These are phyloP conservation scores for Candida pseudocylindracea DNA, from an alignment of 1,139 yeast genomes.

Conservation along the genomic window DNA sequence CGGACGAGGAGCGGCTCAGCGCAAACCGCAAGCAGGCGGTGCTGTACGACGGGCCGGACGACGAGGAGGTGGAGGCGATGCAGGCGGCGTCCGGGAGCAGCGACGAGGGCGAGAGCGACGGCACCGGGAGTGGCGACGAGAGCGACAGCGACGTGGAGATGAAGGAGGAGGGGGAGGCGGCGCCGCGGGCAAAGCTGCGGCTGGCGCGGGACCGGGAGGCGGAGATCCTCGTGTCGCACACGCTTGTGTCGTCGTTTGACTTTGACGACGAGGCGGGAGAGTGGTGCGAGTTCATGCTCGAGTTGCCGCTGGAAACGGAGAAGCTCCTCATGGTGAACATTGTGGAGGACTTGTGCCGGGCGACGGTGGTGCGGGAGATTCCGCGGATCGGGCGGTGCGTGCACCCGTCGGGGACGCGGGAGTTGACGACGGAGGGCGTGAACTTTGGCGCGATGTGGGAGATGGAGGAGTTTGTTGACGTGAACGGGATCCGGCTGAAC, in stretches of 20 bases:
- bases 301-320: slow-evolving; percentile 68
- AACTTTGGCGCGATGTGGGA: slow-evolving; percentile 98
- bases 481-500: slow-evolving; percentile 73
- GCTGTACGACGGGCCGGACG: slow-evolving; percentile 88
- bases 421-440: slow-evolving; percentile 91
- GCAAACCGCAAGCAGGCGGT: slow-evolving; percentile 63
- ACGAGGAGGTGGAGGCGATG: slow-evolving; percentile 77
- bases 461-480: slow-evolving; percentile 78
- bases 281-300: slow-evolving; percentile 84
- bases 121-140: slow-evolving; percentile 64
- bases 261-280: slow-evolving; percentile 78
- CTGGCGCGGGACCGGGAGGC: slow-evolving; percentile 67
- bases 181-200: slow-evolving; percentile 1
- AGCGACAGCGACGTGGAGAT: slow-evolving; percentile 22
- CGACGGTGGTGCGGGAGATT: slow-evolving; percentile 83
- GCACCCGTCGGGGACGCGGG: slow-evolving; percentile 56
- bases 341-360: slow-evolving; percentile 78
- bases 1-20: slow-evolving; percentile 42
- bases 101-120: slow-evolving; percentile 25
- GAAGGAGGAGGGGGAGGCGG: slow-evolving; percentile 5
- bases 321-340: slow-evolving; percentile 95
- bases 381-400: slow-evolving; percentile 85
- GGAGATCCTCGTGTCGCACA: slow-evolving; percentile 53
- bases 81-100: slow-evolving; percentile 34
- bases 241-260: slow-evolving; percentile 55